Evolutionary conservation across 805 yeast species (phyloP).

Genomic region (Kluyveromyces aestuarii): DNA sequence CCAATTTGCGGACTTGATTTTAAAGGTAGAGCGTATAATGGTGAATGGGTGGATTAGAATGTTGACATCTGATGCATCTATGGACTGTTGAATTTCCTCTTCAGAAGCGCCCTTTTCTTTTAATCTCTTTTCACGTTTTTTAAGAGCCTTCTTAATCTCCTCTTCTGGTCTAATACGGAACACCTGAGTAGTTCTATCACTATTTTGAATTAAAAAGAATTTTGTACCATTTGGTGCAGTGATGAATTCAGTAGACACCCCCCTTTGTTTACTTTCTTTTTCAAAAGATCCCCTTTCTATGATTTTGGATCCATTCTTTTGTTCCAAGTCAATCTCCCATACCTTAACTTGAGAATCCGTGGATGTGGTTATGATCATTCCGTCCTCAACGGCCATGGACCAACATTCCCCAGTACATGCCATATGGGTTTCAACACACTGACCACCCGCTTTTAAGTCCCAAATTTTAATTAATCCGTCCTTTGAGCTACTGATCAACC

Average conservation of each 20-base stretch:
- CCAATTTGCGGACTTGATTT: slow-evolving; percentile 64
- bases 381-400: slow-evolving; percentile 50
- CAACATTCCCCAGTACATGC: slow-evolving; percentile 94
- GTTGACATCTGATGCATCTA: slow-evolving; percentile 39
- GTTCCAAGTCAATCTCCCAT: slow-evolving; percentile 60
- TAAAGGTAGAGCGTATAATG: slow-evolving; percentile 52
- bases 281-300: slow-evolving; percentile 57
- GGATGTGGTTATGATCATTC: slow-evolving; percentile 59
- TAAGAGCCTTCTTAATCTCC: slow-evolving; percentile 70
- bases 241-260: slow-evolving; percentile 47
- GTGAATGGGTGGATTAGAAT: slow-evolving; percentile 63
- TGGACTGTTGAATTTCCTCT: slow-evolving; percentile 48
- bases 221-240: slow-evolving; percentile 15
- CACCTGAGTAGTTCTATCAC: slow-evolving; percentile 72
- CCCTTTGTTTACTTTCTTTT: slow-evolving; percentile 69
- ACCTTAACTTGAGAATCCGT: slow-evolving; percentile 73
- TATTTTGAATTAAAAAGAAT: slow-evolving; percentile 63
- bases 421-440: slow-evolving; percentile 88
- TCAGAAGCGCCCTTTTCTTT: slow-evolving; percentile 57
- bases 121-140: slow-evolving; percentile 70
- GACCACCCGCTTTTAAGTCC: slow-evolving; percentile 76
- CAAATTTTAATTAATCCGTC: slow-evolving; percentile 90
- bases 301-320: slow-evolving; percentile 44
- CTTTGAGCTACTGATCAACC: slow-evolving; percentile 68
- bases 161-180: slow-evolving; percentile 68